These are phyloP conservation scores for Globisporangium canariense DNA, from an alignment of 352 stramenopile genomes.

Conservation along the genomic window DNA sequence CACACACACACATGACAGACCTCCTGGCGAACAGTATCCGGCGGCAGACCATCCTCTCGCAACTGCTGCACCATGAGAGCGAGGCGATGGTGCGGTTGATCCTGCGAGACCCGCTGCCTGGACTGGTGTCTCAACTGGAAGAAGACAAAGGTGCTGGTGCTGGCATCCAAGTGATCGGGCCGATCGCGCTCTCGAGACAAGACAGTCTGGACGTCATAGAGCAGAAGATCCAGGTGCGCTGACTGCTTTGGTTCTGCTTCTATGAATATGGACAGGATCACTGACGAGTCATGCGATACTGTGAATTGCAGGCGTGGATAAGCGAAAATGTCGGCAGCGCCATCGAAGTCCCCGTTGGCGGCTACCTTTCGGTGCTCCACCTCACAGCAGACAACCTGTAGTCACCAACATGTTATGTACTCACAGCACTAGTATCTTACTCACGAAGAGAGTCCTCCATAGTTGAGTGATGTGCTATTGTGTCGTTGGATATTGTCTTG, in stretches of 20 bases:
- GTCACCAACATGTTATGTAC: background rate
- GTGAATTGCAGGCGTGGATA: constrained; percentile 34
- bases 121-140: background rate
- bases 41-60: constrained; percentile 41
- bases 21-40: constrained; percentile 42
- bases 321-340: constrained; percentile 33
- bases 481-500: background rate
- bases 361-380: constrained; percentile 53
- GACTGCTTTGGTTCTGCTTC: background rate
- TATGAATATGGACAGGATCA: too few relatives aligned
- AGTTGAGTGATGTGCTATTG: background rate
- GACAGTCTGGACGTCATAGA: constrained; percentile 59
- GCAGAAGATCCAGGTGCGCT: constrained; percentile 44
- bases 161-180: constrained; percentile 35
- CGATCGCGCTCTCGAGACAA: constrained; percentile 41
- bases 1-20: constrained; percentile 23
- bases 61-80: constrained; percentile 36
- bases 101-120: constrained; percentile 38
- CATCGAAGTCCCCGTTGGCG: constrained; percentile 28
- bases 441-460: background rate
- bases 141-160: constrained; percentile 12
- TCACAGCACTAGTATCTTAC: background rate
- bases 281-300: background rate
- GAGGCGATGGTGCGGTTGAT: constrained; percentile 49
- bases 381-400: constrained; percentile 40